Evolutionary conservation across 2,329 filamentous ascomycete genomes (phyloP).

Genomic region (Aurifilum marmelostoma): DNA sequence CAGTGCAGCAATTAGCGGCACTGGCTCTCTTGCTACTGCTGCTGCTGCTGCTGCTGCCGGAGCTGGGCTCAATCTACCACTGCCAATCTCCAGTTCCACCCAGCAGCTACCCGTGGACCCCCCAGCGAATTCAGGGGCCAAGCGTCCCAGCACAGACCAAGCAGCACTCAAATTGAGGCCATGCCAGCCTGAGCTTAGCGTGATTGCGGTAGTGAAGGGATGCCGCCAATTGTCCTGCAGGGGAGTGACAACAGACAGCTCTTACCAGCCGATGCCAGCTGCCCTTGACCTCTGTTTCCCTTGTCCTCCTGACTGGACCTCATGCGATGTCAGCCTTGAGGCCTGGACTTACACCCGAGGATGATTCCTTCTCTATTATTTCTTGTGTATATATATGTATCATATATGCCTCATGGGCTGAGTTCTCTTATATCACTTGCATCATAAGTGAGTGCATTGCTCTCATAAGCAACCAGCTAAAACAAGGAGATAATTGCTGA

Average conservation of each 20-base stretch:
- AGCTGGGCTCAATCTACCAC: background rate
- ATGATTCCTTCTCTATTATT: background rate
- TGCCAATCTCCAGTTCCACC: slow-evolving; percentile 10
- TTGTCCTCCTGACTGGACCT: slow-evolving; percentile 5
- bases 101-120: background rate
- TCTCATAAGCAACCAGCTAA: background rate
- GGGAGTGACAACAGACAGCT: background rate
- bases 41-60: background rate
- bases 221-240: background rate
- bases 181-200: slow-evolving; percentile 11
- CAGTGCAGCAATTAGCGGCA: background rate
- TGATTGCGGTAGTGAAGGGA: slow-evolving; percentile 8
- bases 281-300: background rate
- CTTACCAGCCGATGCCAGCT: slow-evolving; percentile 13
- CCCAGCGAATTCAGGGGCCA: slow-evolving; percentile 17
- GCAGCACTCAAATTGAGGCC: slow-evolving; percentile 4
- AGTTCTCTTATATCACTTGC: background rate
- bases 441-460: background rate
- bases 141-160: slow-evolving; percentile 13
- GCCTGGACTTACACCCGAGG: background rate
- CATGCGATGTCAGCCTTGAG: slow-evolving; percentile 1
- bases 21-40: background rate
- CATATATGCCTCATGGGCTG: background rate
- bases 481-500: background rate
- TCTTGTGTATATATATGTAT: slow-evolving; percentile 1